These are phyloP conservation scores for Mayamaea pseudoterrestris DNA, from an alignment of 108 stramenopile species.

Conservation along the genomic window DNA sequence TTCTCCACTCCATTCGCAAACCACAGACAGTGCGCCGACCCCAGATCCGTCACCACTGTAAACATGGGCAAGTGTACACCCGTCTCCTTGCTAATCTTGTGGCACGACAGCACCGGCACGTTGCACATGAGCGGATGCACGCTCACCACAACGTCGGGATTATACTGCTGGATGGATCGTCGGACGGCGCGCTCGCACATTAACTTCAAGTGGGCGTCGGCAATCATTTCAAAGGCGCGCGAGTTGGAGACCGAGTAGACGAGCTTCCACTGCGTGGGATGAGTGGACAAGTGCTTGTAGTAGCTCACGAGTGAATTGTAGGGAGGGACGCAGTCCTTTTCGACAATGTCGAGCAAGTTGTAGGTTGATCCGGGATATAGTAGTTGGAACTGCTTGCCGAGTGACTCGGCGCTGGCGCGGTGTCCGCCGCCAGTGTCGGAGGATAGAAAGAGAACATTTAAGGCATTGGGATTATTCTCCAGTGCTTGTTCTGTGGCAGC, in stretches of 20 bases:
- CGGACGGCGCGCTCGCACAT: constrained; percentile 66
- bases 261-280: constrained; percentile 78
- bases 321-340: constrained; percentile 53
- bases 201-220: constrained; percentile 69
- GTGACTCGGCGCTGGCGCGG: constrained; percentile 83
- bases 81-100: constrained; percentile 67
- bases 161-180: constrained; percentile 37
- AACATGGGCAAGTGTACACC: constrained; percentile 76
- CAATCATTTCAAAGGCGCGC: constrained; percentile 48
- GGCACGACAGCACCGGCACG: constrained; percentile 74
- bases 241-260: constrained; percentile 68
- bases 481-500: no score
- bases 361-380: constrained; percentile 74
- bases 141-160: constrained; percentile 87
- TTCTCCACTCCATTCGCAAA: constrained; percentile 85
- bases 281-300: constrained; percentile 66
- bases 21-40: constrained; percentile 87
- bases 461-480: no score
- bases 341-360: constrained; percentile 59
- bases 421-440: constrained; percentile 97
- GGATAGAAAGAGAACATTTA: constrained; percentile 80
- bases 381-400: constrained; percentile 74
- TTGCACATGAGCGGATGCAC: constrained; percentile 96
- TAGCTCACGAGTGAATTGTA: constrained; percentile 52
- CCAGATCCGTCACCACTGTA: constrained; percentile 96